Evolutionary conservation across 2,329 filamentous ascomycete species (phyloP), one percentile per base, ranked within the genome.

Genomic region (Colletotrichum viniferum): DNA sequence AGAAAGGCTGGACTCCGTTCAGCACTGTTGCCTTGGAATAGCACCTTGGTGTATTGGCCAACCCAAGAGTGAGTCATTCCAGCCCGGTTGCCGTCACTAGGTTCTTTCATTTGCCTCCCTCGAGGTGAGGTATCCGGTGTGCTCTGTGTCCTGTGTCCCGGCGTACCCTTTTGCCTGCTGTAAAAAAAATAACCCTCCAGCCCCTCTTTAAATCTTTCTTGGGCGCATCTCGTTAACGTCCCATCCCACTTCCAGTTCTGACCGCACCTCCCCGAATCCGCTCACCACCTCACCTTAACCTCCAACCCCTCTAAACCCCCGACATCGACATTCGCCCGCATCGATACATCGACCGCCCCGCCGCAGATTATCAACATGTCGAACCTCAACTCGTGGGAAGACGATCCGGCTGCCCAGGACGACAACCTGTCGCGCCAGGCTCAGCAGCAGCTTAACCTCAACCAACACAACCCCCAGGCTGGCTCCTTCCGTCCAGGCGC

Each of bases 321-420:
- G 34, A 30, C 38, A 43, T 60, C 32, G 48, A 73, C 61, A 73
- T 38, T 30, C 24, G 26, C 16, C 36, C 43, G 43, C n/a, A 48
- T 48, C 43, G 43, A 48, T 48, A 14, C 56, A 73, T 63, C 73
- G 52, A 62, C 56, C 34, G 60, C 55, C 68, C 62, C 43, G 63
- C 61, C 30, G 58, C 56, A 74, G 43, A 61, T 24, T 48, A 62
- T 76, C 79, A 89, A 71, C 82, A 98, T 98, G 96, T 94, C 96
- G 81, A 93, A 96, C 85, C 94, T 95, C 81, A 96, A 98, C 85
- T 98, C 96, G 77, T 98, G 97, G 95, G 96, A 98, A 87, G 95
- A 98, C 82, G 95, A 96, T 82, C 92, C 93, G 81, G 89, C 93
- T 71, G 92, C 92, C 77, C 93, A 95, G 88, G 94, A 96, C 81